Percentiles rank a stretch among this genome's conserved stretches.
phyloP scores from a whole-genome alignment of 1,284 basidiomycete species.

The Mycosarcoma maydis region DNA sequence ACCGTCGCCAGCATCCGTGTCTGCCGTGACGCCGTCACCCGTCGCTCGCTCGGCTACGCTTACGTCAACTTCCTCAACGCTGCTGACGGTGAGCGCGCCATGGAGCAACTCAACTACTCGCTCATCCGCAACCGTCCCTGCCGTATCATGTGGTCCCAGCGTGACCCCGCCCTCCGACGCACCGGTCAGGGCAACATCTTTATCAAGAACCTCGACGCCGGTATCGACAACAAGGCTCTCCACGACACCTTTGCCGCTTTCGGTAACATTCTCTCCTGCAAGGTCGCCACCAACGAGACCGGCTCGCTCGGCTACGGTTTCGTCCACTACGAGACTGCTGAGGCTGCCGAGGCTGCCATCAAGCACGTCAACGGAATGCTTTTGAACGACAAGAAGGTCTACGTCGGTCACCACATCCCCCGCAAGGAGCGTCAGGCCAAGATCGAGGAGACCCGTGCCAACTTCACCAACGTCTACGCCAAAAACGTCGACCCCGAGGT shows the following conservation, averaged over 20 bases:
- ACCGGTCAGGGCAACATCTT: constrained; percentile 99
- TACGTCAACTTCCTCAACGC: constrained; percentile 99
- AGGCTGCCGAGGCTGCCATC: constrained; percentile 89
- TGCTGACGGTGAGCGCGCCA: constrained; percentile 95
- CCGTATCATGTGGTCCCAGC: constrained; percentile 99
- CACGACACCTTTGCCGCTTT: constrained; percentile 99
- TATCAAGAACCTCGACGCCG: constrained; percentile 99
- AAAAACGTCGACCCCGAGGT: constrained; percentile 93
- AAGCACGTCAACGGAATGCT: constrained; percentile 99
- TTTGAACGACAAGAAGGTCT: constrained; percentile 88
- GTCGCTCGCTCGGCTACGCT: constrained; percentile 98
- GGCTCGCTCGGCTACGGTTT: constrained; percentile 79
- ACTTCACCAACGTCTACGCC: constrained; percentile 98
- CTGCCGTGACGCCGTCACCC: constrained; percentile 98
- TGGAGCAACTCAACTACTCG: constrained; percentile 99
- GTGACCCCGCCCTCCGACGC: constrained; percentile 98
- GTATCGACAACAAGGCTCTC: constrained; percentile 99
- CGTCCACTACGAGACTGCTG: constrained; percentile 98
- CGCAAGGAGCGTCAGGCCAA: constrained; percentile 86
- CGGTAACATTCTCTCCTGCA: constrained; percentile 98
- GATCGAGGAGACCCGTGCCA: constrained; percentile 94
- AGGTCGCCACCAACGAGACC: constrained; percentile 77
- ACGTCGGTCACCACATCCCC: constrained; percentile 95
- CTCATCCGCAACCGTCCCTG: constrained; percentile 98
- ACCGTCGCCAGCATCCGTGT: constrained; percentile 99